phyloP scores from a whole-genome alignment of 2,329 filamentous ascomycete species.

The Nemania abortiva region DNA sequence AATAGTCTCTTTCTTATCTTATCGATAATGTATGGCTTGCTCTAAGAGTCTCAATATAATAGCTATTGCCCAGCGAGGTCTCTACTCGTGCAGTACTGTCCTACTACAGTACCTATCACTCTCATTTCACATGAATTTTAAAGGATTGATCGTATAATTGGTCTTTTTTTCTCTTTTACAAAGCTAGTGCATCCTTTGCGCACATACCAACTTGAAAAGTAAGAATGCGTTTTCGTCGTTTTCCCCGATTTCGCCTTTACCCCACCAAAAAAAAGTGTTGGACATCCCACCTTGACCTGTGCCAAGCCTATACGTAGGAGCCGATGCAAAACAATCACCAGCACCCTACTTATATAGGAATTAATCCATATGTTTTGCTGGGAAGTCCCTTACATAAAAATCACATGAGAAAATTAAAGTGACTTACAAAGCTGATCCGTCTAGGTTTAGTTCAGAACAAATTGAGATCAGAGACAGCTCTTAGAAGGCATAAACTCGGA shows the following conservation, averaged over 20 bases:
- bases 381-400: background rate
- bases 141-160: background rate
- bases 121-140: no score
- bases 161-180: background rate
- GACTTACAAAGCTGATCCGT: slow-evolving; percentile 5
- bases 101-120: no score
- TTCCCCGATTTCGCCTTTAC: slow-evolving; percentile 17
- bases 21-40: slow-evolving; percentile 29
- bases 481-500: no score
- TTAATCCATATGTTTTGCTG: background rate
- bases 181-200: background rate
- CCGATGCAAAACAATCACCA: background rate
- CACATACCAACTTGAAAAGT: slow-evolving; percentile 4
- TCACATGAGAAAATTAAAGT: background rate
- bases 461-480: background rate
- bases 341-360: no score
- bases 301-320: slow-evolving; percentile 8
- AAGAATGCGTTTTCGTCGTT: slow-evolving; percentile 16
- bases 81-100: no score
- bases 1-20: slow-evolving; percentile 23
- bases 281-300: slow-evolving; percentile 27
- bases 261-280: slow-evolving; percentile 31
- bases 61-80: background rate
- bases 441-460: background rate
- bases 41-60: background rate